Base-by-base conservation (phyloP, 805 yeast species). In the Ogataea paraovalis region DNA sequence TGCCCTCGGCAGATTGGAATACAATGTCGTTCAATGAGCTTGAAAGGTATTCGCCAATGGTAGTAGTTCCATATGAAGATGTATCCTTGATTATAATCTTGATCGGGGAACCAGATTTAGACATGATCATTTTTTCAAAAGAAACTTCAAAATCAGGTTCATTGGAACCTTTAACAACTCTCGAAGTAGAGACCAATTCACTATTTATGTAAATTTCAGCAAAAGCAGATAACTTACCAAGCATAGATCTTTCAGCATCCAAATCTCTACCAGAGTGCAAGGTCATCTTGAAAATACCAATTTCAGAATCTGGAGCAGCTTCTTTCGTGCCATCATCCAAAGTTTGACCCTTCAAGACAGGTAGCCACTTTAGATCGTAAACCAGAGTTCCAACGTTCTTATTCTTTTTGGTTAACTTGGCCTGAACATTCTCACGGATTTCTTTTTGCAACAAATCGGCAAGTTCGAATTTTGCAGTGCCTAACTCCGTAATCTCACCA, bases 131-230 rank as follows among this genome's bases (percentile, higher is more conserved):
- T 4, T 78, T 61, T 65, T 87, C 95, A 47, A 80, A 65, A 25
- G 74, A 62, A 57, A 81, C 80, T 49, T 80, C 82, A 82, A 86
- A 87, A 12, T 82, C 69, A 16, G 96, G 95, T 58, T 82, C 88
- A 57, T 85, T 87, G 8, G 81, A 74, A 59, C 79, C 76, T 58
- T 79, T 82, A 61, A 85, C 71, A 28, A 77, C 75, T 70, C 94
- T 79, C 46, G 81, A 78, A 5, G 68, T 68, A 56, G 76, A 75
- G n/a, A 75, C 72, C 45, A 79, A 66, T 52, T 80, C 75, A 36
- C 75, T 76, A 61, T 84, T 79, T 43, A 85, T 63, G 55, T 68
- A 79, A 19, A 87, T 62, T 57, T 83, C 87, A 14, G 90, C 90
- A 63, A 76, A 82, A 25, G 94, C 85, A 60, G 83, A 76, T 55